Base-by-base conservation (phyloP, 345 rosid genomes). In the Eucalyptus sp. region DNA sequence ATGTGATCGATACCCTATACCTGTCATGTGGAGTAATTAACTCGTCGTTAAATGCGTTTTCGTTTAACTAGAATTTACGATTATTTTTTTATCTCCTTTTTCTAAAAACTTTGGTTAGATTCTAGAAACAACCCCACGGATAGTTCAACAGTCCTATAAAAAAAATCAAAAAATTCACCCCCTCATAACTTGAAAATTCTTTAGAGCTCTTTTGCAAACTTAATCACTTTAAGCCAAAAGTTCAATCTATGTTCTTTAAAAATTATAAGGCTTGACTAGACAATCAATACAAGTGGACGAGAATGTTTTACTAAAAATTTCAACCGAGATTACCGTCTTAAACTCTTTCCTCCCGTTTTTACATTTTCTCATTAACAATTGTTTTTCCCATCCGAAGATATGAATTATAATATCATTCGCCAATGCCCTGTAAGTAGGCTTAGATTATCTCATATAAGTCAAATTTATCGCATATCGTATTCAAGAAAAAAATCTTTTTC, bases 371-470 rank as follows among this genome's bases (percentile, higher is more conserved):
- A 58, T 24, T 58, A 25, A 58, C 62, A 20, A 56, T 24, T 56
- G 27, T 9, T 20, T 20, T 49, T 56, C 7, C 7, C 60, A 8
- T 20, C 60, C 60, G 27, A 20, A 56, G 27, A 56, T 56, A 56
- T 20, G 11, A 56, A 56, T 56, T 56, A 56, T 56, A 20, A 56
- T 20, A 56, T 56, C 0, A 56, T 56, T 56, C 27, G 60, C 60
- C 10, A 2, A 9, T 0, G 27, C 7, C 27, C 9, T 12, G 12
- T 56, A 56, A 56, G 60, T 56, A 56, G 8, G 11, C 0, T 22
- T 8, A 56, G 29, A 56, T 24, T 24, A 13, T 56, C 62, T 2
- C 62, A 25, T 58, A 58, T 24, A 10, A 58, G 62, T 58, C 62
- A 10, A 58, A 58, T 8, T 58, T 0, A 58, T 58, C 13, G 62